Base-by-base conservation (phyloP, 129 eudicot species). In the Chrysanthemum seticuspe region DNA sequence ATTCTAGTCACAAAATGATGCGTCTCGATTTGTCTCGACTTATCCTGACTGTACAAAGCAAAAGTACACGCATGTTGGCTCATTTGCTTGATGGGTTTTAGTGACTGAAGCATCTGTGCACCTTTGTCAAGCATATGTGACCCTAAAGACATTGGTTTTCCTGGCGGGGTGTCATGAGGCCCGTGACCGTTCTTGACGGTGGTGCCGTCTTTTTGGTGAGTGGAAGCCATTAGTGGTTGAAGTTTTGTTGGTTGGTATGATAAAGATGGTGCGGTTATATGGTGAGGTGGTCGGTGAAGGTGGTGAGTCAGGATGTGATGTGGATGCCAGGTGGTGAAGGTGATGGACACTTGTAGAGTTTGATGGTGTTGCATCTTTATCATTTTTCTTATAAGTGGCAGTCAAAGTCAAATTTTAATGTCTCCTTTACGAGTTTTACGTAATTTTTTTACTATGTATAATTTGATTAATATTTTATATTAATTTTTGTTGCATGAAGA, bases 1-100 rank as follows among this genome's bases (percentile, higher is more conserved):
- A 87, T 40, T 4, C 96, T 75, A 5, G 87, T 72, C 3, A 78
- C 51, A 48, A 44, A 87, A 34, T 89, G 90, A 61, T 89, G 96
- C 16, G 90, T 85, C 67, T 85, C 85, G 34, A 87, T 89, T 34
- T 87, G 88, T 15, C 96, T 90, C 67, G 76, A 69, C 92, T 87
- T 83, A 62, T 87, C 92, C 25, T 89, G 88, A 67, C 79, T 62
- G 63, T 87, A 89, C 16, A 83, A 9, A 13, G 96, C 88, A 9
- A 89, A 89, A 50, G 90, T 87, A 56, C 92, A 84, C 1, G 70
- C 82, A 18, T 89, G 96, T 44, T 84, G 87, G 66, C 68, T 87
- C 80, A 83, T 80, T 9, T 89, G 75, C 61, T 87, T 89, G 12
- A 89, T 76, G 72, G 92, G 92, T 47, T 81, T 85, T 31, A 89